phyloP scores from a whole-genome alignment of 257 asterid species.

The Euphrasia confusa region DNA sequence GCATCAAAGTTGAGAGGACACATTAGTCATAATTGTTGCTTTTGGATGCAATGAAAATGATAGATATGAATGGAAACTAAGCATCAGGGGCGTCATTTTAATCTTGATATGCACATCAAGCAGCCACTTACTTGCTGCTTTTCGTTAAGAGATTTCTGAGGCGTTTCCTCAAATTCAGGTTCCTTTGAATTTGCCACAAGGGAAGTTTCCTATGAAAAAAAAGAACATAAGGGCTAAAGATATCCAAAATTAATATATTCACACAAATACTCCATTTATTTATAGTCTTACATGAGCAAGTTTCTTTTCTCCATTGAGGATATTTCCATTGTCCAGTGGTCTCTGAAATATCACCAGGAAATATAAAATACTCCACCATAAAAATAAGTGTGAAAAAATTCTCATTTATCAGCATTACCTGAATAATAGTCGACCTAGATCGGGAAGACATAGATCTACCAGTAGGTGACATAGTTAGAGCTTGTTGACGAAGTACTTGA shows the following conservation, averaged over 20 bases:
- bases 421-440: conserved; percentile 66
- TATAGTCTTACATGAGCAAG: conserved; percentile 46
- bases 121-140: conserved; percentile 72
- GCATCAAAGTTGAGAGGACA: background rate
- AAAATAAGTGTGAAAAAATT: conserved; percentile 22
- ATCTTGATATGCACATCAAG: conserved; percentile 17
- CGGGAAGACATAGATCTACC: conserved; percentile 73
- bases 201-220: conserved; percentile 51
- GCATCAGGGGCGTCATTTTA: background rate
- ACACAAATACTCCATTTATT: conserved; percentile 3
- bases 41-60: conserved; percentile 18
- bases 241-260: conserved; percentile 18
- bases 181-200: conserved; percentile 62
- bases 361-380: conserved; percentile 26
- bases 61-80: conserved; percentile 7
- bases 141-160: conserved; percentile 86
- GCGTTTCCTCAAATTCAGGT: conserved; percentile 81
- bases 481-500: conserved; percentile 97
- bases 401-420: conserved; percentile 38
- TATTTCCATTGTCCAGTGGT: conserved; percentile 71
- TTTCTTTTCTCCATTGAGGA: conserved; percentile 59
- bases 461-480: conserved; percentile 91
- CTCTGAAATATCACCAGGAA: conserved; percentile 51
- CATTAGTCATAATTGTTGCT: background rate
- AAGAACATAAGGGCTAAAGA: conserved; percentile 21